Conservation (phyloP, 2,329 filamentous ascomycete genomes). For the Ophiostoma perfectum region DNA sequence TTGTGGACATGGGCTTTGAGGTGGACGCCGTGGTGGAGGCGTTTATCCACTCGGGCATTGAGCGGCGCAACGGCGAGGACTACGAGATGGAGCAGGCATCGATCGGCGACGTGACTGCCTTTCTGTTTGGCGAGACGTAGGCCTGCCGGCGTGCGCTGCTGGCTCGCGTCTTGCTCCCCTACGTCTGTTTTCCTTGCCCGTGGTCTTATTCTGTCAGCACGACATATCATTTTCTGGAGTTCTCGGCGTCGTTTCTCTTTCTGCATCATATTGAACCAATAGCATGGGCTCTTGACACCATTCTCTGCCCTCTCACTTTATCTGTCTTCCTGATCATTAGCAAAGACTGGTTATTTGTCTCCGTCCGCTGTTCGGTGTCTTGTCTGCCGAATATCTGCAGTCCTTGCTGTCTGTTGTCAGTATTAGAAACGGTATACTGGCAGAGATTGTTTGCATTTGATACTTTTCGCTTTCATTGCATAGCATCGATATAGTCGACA, state of each 20-base stretch:
- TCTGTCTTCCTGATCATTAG: not conserved
- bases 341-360: not conserved
- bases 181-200: not conserved
- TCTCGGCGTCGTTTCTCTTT: not conserved
- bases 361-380: not conserved
- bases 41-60: conserved; percentile 66
- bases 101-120: conserved; percentile 82
- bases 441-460: no score
- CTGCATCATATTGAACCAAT: no score
- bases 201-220: not conserved
- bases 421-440: no score
- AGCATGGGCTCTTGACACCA: not conserved
- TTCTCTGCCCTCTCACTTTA: not conserved
- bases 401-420: no score
- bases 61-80: conserved; percentile 68
- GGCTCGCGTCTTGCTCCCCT: not conserved
- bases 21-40: conserved; percentile 80
- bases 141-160: no score
- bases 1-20: conserved; percentile 86
- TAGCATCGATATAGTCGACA: no score
- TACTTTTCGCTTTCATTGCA: no score
- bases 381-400: no score
- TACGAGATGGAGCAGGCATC: conserved; percentile 86
- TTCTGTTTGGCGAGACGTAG: conserved; percentile 71
- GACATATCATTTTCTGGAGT: conserved; percentile 1